phyloP scores from a whole-genome alignment of 108 stramenopile species.

The Stephanodiscus minutulus region DNA sequence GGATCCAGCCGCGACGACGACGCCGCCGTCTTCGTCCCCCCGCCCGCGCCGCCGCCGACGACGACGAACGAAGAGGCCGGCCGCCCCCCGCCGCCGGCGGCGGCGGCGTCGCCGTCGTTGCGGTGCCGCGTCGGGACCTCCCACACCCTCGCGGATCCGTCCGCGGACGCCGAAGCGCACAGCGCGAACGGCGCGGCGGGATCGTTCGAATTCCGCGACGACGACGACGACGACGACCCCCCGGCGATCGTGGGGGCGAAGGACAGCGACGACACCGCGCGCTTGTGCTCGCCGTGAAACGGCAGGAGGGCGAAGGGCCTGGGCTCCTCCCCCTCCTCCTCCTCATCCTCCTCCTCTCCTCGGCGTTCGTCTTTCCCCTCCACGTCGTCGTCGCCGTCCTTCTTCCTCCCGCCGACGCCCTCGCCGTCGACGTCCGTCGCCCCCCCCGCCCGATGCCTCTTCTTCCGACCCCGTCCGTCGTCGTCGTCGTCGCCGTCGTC shows the following conservation, averaged over 20 bases:
- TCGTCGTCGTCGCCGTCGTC: no score
- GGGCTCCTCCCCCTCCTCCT: no score
- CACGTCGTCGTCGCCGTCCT: background rate
- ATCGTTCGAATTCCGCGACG: slow-evolving; percentile 3
- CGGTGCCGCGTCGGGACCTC: slow-evolving; percentile 34
- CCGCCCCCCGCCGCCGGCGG: no score
- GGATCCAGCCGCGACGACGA: slow-evolving; percentile 35
- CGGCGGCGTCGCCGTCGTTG: background rate
- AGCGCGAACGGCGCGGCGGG: background rate
- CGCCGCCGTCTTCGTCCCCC: slow-evolving; percentile 15
- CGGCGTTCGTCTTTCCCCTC: background rate
- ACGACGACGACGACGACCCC: no score
- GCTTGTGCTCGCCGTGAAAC: slow-evolving; percentile 82
- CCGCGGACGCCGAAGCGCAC: slow-evolving; percentile 77
- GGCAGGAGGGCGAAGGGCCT: slow-evolving; percentile 58
- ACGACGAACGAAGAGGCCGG: background rate
- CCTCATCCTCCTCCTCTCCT: background rate
- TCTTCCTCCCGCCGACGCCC: no score
- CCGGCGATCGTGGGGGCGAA: slow-evolving; percentile 62
- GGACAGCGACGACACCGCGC: slow-evolving; percentile 73
- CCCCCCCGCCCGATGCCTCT: no score
- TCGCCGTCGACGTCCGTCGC: no score
- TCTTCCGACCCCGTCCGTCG: no score
- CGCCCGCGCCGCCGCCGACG: background rate
- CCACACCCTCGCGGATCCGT: slow-evolving; percentile 81